A percentile compares a stretch with the other conserved stretches of the same genome.
Conservation (phyloP, 1,284 basidiomycete genomes). For the Pseudozyma hubeiensis region DNA sequence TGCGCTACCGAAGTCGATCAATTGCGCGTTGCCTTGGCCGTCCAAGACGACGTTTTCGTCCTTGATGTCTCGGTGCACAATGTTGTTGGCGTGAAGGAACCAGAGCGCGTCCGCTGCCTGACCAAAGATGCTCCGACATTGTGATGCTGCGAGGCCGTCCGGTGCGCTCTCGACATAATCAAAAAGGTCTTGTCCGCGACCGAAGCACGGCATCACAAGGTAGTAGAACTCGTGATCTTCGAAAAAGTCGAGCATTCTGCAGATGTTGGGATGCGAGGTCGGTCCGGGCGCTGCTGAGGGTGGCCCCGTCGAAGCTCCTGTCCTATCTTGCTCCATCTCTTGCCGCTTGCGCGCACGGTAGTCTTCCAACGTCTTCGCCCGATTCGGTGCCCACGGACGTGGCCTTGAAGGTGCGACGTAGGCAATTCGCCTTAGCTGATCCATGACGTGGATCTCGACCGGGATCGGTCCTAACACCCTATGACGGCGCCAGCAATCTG, state of each 20-base stretch:
- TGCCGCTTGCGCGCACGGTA: constrained; percentile 30
- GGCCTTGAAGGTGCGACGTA: constrained; percentile 46
- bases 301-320: not conserved
- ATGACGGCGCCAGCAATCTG: constrained; percentile 98
- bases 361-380: constrained; percentile 40
- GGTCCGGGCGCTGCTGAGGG: constrained; percentile 3
- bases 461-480: constrained; percentile 94
- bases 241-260: constrained; percentile 94
- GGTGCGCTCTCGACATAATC: constrained; percentile 93
- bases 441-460: constrained; percentile 98
- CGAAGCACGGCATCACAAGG: constrained; percentile 75
- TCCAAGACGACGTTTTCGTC: constrained; percentile 89
- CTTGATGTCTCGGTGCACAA: constrained; percentile 97
- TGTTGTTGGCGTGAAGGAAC: constrained; percentile 91
- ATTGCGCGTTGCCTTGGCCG: constrained; percentile 74
- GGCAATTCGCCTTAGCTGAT: constrained; percentile 80
- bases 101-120: constrained; percentile 92
- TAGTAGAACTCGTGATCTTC: constrained; percentile 98
- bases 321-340: constrained; percentile 22
- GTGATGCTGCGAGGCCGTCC: constrained; percentile 80
- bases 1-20: constrained; percentile 89
- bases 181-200: constrained; percentile 81
- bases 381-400: constrained; percentile 50
- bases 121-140: constrained; percentile 86
- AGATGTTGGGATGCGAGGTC: constrained; percentile 82